These are phyloP conservation scores for Kwoniella shivajii DNA, from an alignment of 1,284 basidiomycete genomes.

Conservation along the genomic window DNA sequence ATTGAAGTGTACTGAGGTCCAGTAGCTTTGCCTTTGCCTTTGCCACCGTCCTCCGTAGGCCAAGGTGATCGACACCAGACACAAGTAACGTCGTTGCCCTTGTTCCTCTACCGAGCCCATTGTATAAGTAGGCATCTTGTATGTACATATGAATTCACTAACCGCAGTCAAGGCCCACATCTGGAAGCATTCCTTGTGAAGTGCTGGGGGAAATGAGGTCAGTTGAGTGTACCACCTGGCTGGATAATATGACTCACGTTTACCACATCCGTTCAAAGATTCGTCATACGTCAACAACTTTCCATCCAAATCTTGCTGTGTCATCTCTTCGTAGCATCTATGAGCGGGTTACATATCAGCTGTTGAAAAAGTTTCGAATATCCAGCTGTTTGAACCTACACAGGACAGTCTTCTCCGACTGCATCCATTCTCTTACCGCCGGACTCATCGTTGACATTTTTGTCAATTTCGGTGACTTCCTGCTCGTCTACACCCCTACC, in stretches of 20 bases:
- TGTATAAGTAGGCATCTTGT: background rate
- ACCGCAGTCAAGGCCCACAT: constrained; percentile 38
- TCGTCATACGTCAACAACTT: constrained; percentile 36
- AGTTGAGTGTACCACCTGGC: background rate
- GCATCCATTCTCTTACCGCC: constrained; percentile 19
- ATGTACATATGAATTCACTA: constrained; percentile 6
- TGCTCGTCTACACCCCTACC: constrained; percentile 17
- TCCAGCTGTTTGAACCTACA: constrained; percentile 25
- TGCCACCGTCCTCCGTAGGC: constrained; percentile 7
- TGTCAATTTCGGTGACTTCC: constrained; percentile 14
- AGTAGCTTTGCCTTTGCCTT: constrained; percentile 11
- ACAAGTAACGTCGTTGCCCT: constrained; percentile 33
- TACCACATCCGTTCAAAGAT: constrained; percentile 34
- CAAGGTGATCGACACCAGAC: constrained; percentile 43
- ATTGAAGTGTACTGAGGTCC: constrained; percentile 15
- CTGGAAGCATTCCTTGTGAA: constrained; percentile 39
- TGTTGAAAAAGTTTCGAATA: background rate
- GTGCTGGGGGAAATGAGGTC: constrained; percentile 18
- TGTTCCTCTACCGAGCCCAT: constrained; percentile 9
- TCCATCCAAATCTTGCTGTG: constrained; percentile 23
- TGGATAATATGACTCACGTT: constrained; percentile 26
- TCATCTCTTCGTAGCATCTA: constrained; percentile 46
- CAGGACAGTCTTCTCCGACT: constrained; percentile 45
- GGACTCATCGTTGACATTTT: constrained; percentile 5
- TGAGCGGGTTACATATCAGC: background rate